Conservation (phyloP, 129 eudicot species). For the Chrysanthemum makinoi region DNA sequence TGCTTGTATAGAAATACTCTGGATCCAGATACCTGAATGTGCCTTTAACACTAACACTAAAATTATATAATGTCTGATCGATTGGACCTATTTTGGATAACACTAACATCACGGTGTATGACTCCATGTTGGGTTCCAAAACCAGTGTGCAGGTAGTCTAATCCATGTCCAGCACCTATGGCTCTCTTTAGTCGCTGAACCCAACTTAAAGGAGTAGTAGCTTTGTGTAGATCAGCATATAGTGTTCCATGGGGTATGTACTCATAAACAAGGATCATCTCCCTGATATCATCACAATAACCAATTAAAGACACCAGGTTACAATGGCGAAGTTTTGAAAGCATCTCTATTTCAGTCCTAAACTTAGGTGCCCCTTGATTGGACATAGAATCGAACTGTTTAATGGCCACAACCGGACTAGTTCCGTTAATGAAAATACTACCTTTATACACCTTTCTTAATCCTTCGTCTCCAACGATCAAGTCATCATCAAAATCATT, state of each 20-base stretch:
- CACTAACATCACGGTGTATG: conserved; percentile 28
- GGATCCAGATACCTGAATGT: conserved; percentile 35
- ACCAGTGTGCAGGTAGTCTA: conserved; percentile 27
- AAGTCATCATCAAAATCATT: conserved; percentile 24
- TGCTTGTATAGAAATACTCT: conserved; percentile 20
- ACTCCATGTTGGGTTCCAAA: conserved; percentile 6
- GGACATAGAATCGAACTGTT: conserved; percentile 24
- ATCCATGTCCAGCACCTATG: conserved; percentile 19
- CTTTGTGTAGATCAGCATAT: conserved; percentile 2
- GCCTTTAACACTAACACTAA: conserved; percentile 27
- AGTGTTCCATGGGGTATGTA: conserved; percentile 7
- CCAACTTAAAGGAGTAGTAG: background rate
- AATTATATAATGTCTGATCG: background rate
- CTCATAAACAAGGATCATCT: conserved; percentile 21
- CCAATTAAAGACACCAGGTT: conserved; percentile 25
- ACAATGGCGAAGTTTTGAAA: conserved; percentile 12
- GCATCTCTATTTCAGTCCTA: conserved; percentile 13
- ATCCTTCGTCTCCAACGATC: conserved; percentile 38
- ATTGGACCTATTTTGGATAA: conserved; percentile 21
- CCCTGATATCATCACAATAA: conserved; percentile 12
- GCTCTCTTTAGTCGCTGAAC: conserved; percentile 13
- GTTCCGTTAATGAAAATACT: background rate
- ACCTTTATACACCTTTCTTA: conserved; percentile 30
- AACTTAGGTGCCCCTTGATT: conserved; percentile 19
- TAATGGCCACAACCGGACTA: conserved; percentile 16